Evolutionary conservation across 2,329 filamentous ascomycete species (phyloP).

Genomic region (Phaeomoniella chlamydospora): DNA sequence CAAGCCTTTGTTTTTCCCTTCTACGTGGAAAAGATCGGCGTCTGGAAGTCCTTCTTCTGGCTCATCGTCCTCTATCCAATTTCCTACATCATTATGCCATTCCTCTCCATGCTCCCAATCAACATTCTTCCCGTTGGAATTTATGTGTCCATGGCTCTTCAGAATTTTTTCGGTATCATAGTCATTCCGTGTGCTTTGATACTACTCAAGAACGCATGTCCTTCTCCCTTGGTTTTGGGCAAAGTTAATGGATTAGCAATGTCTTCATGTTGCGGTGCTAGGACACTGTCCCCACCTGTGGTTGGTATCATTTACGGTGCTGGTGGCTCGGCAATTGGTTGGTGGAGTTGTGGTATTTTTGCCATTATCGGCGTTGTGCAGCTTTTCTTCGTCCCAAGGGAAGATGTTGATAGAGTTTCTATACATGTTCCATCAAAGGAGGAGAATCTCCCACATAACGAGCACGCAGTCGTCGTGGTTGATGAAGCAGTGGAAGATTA

Average conservation of each 20-base stretch:
- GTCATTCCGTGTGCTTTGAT: constrained; percentile 54
- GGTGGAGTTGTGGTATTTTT: constrained; percentile 46
- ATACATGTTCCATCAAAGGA: background rate
- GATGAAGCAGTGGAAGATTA: no score
- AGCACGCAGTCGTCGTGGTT: no score
- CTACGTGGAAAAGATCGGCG: constrained; percentile 42
- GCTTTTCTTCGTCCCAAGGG: constrained; percentile 36
- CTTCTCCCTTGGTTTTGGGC: constrained; percentile 40
- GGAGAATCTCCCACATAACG: no score
- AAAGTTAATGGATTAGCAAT: constrained; percentile 54
- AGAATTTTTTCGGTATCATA: constrained; percentile 48
- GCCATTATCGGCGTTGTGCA: constrained; percentile 44
- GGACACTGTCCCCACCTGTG: constrained; percentile 52
- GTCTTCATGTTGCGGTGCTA: constrained; percentile 49
- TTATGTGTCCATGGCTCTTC: constrained; percentile 40
- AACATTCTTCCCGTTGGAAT: constrained; percentile 40
- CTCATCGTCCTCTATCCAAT: constrained; percentile 48
- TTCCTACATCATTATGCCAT: constrained; percentile 45
- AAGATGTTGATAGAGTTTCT: background rate
- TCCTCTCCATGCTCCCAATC: constrained; percentile 40
- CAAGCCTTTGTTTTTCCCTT: constrained; percentile 48
- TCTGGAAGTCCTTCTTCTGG: constrained; percentile 44
- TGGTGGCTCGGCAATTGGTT: constrained; percentile 46
- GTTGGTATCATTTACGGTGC: constrained; percentile 49
- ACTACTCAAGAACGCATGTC: constrained; percentile 52